These are phyloP conservation scores for Thalassiosira profunda DNA, from an alignment of 108 stramenopile genomes.

Conservation along the genomic window DNA sequence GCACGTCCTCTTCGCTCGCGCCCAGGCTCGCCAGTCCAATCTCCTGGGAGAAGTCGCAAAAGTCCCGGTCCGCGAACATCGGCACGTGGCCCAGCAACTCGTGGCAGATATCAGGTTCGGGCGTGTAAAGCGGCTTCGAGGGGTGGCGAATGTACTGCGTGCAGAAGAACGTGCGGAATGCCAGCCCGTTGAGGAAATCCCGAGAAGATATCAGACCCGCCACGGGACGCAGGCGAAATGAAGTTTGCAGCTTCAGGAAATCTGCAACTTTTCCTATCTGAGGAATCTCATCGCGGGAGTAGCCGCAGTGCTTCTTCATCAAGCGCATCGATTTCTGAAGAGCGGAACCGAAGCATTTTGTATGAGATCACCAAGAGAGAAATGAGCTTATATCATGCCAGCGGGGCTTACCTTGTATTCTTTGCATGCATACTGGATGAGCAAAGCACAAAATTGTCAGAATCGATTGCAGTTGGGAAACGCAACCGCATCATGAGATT, in stretches of 20 bases:
- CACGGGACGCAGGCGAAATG: slow-evolving; percentile 93
- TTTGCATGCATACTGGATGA: slow-evolving; percentile 82
- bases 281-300: slow-evolving; percentile 85
- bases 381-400: neutral
- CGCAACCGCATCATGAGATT: neutral
- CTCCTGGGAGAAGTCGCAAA: slow-evolving; percentile 97
- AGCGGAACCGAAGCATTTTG: neutral
- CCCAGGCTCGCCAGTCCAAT: slow-evolving; percentile 96
- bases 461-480: neutral
- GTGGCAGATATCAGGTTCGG: slow-evolving; percentile 95
- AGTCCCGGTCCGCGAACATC: slow-evolving; percentile 97
- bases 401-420: slow-evolving; percentile 76
- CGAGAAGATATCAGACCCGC: slow-evolving; percentile 95
- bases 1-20: slow-evolving; percentile 93
- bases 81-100: slow-evolving; percentile 93
- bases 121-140: slow-evolving; percentile 87
- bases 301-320: slow-evolving; percentile 90
- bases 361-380: neutral
- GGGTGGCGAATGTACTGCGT: slow-evolving; percentile 98
- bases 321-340: slow-evolving; percentile 60
- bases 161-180: slow-evolving; percentile 96
- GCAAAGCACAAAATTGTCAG: neutral
- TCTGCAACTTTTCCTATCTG: slow-evolving; percentile 86
- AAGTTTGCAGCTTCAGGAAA: slow-evolving; percentile 82
- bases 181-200: slow-evolving; percentile 97